A percentile compares a stretch with the other conserved stretches of the same genome.
Evolutionary conservation across 2,329 filamentous ascomycete species (phyloP).

Genomic region (Macroventuria anomochaeta): DNA sequence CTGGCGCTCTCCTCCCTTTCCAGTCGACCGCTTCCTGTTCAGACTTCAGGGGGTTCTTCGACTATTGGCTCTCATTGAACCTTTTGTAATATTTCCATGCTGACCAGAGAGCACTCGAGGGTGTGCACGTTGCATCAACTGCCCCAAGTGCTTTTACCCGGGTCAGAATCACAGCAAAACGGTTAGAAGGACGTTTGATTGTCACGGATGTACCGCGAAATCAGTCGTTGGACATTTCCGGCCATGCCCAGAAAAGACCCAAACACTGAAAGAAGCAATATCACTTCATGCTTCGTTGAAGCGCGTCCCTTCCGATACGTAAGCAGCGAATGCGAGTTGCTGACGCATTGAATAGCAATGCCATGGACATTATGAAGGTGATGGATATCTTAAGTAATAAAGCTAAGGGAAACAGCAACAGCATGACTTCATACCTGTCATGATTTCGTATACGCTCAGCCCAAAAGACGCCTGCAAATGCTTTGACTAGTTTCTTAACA

Average conservation of each 20-base stretch:
- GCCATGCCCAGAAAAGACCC: not conserved
- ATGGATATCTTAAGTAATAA: slow-evolving; percentile 1
- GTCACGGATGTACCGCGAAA: not conserved
- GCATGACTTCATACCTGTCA: slow-evolving; percentile 3
- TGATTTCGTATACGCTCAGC: not conserved
- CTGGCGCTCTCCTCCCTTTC: slow-evolving; percentile 14
- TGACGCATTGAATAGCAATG: not conserved
- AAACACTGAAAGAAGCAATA: not conserved
- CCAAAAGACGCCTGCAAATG: slow-evolving; percentile 5
- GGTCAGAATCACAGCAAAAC: not conserved
- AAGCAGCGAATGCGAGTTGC: not conserved
- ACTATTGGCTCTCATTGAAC: not conserved
- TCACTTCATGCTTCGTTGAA: too few relatives aligned
- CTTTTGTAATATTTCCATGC: not conserved
- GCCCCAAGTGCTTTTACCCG: not conserved
- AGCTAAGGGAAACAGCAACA: not conserved
- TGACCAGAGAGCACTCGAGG: not conserved
- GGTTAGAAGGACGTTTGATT: not conserved
- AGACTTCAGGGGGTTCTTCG: not conserved
- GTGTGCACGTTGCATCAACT: not conserved
- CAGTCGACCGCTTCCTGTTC: not conserved
- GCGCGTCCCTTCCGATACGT: too few relatives aligned
- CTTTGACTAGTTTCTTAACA: not conserved
- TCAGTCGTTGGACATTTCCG: not conserved
- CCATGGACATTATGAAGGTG: not conserved